Conservation (phyloP, 2,329 filamentous ascomycete species). For the Reticulascus tulasneorum region DNA sequence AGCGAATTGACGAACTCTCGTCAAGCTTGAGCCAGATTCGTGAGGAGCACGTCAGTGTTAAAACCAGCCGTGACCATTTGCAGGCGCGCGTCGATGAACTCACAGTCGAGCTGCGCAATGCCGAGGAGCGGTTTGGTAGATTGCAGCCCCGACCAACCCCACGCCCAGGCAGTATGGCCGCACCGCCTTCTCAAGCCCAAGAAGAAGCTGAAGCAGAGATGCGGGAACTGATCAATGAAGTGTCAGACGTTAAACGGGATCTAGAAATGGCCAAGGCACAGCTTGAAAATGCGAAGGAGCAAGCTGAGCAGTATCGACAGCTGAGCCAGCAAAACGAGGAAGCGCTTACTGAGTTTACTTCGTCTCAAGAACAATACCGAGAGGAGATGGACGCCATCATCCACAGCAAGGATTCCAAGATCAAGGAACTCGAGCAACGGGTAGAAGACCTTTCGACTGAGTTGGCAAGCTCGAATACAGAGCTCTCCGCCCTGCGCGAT, state of each 20-base stretch:
- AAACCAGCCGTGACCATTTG: slow-evolving; percentile 85
- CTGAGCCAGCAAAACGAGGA: slow-evolving; percentile 88
- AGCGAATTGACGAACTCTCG: slow-evolving; percentile 88
- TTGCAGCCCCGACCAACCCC: slow-evolving; percentile 76
- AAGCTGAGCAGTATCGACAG: slow-evolving; percentile 82
- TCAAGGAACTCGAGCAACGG: slow-evolving; percentile 77
- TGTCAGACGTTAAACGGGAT: slow-evolving; percentile 82
- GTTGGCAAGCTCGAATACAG: slow-evolving; percentile 74
- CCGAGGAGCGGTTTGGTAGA: slow-evolving; percentile 80
- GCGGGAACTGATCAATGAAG: slow-evolving; percentile 78
- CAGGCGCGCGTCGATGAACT: slow-evolving; percentile 87
- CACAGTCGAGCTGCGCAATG: slow-evolving; percentile 79
- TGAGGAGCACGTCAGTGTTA: slow-evolving; percentile 80
- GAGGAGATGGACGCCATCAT: slow-evolving; percentile 76
- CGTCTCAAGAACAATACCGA: slow-evolving; percentile 81
- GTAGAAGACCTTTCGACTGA: slow-evolving; percentile 81
- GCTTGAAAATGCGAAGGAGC: slow-evolving; percentile 73
- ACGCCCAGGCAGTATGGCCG: slow-evolving; percentile 43
- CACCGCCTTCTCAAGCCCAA: slow-evolving; percentile 39
- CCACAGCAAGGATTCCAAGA: slow-evolving; percentile 72
- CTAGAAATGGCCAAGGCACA: slow-evolving; percentile 77
- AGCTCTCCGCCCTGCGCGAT: slow-evolving; percentile 75
- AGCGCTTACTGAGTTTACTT: slow-evolving; percentile 72
- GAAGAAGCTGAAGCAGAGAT: slow-evolving; percentile 56
- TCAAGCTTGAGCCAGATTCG: slow-evolving; percentile 73